Evolutionary conservation across 371 early-diverging fungal genomes (phyloP).

Genomic region (Nosema muscidifuracis): DNA sequence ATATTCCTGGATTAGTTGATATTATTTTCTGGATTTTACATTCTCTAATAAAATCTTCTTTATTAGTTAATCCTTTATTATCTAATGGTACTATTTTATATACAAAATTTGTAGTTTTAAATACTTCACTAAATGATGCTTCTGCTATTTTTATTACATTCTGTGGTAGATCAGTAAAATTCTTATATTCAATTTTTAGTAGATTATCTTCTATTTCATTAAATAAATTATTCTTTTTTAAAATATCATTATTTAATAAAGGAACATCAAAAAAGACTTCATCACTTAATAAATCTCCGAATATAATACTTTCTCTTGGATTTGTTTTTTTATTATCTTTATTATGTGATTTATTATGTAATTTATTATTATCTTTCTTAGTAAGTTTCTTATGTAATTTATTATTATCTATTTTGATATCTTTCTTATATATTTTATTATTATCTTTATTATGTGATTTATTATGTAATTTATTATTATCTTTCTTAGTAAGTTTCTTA

Average conservation of each 20-base stretch:
- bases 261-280: neutral
- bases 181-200: neutral
- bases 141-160: conserved; percentile 54
- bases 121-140: conserved; percentile 60
- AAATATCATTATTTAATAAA: neutral
- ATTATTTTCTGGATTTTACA: conserved; percentile 29
- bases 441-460: too few relatives aligned
- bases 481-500: too few relatives aligned
- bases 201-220: neutral
- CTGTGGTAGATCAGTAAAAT: conserved; percentile 8
- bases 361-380: too few relatives aligned
- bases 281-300: too few relatives aligned
- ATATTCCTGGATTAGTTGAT: conserved; percentile 26
- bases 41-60: conserved; percentile 45
- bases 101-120: conserved; percentile 10
- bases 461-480: too few relatives aligned
- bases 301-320: too few relatives aligned
- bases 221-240: neutral
- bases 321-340: too few relatives aligned
- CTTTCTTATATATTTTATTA: too few relatives aligned
- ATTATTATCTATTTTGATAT: too few relatives aligned
- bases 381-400: too few relatives aligned
- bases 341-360: too few relatives aligned
- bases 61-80: neutral
- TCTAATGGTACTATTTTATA: conserved; percentile 57